These are phyloP conservation scores for Quillaja saponaria DNA, from an alignment of 306 rosid species.

Conservation along the genomic window DNA sequence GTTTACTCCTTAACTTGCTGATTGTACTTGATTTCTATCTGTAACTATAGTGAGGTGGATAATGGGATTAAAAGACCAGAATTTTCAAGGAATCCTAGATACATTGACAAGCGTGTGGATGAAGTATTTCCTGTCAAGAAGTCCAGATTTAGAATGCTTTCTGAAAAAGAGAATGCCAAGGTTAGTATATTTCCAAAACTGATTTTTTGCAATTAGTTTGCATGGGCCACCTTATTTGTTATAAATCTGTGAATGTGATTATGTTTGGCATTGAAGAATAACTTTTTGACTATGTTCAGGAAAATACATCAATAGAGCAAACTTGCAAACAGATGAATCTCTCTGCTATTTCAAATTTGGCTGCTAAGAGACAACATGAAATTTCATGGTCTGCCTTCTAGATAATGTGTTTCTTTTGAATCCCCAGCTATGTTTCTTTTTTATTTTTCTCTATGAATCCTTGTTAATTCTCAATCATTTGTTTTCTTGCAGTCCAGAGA, in stretches of 20 bases:
- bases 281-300: constrained; percentile 48
- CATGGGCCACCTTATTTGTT: not conserved
- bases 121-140: constrained; percentile 65
- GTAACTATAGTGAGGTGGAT: constrained; percentile 37
- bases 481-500: constrained; percentile 49
- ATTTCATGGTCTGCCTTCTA: constrained; percentile 46
- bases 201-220: not conserved
- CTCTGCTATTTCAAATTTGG: constrained; percentile 43
- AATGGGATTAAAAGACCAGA: constrained; percentile 49
- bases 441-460: no score
- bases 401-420: constrained; percentile 13
- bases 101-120: constrained; percentile 64
- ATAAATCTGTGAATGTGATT: constrained; percentile 16
- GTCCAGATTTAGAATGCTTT: constrained; percentile 40
- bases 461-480: constrained; percentile 27
- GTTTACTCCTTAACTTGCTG: constrained; percentile 1
- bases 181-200: constrained; percentile 37
- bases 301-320: constrained; percentile 52
- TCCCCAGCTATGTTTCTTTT: not conserved
- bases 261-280: constrained; percentile 17
- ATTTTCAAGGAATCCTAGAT: constrained; percentile 50
- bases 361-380: constrained; percentile 49
- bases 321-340: constrained; percentile 47
- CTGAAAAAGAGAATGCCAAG: constrained; percentile 80
- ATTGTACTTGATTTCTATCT: constrained; percentile 31